Base-by-base conservation (phyloP, 2,329 filamentous ascomycete species). In the Emmonsiellopsis sp. region DNA sequence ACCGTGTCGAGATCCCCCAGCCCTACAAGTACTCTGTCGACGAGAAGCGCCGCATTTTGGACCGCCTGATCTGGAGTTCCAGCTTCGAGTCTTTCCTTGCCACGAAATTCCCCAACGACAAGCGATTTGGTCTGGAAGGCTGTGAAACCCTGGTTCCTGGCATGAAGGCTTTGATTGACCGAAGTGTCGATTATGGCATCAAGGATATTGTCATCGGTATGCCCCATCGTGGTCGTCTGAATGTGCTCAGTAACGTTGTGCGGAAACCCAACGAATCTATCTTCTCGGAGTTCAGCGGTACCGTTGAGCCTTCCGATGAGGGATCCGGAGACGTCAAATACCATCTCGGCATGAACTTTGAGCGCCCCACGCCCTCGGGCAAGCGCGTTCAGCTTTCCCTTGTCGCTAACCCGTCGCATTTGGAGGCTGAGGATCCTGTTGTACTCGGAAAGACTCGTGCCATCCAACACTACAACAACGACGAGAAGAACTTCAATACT, bases 131-230 rank as follows among this genome's bases (percentile, higher is more conserved):
- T 76, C 83, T 98, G 31, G 93, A 98, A 76, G 93, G 93, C 69
- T 95, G 91, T 67, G 93, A 98, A 74, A 92, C 89, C 54, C 81
- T 98, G 61, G 94, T 98, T 55, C 93, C 93, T 31, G 93, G 93
- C 71, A 98, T 98, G 93, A 98, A 98, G 80, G 93, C 93, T 52
- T 78, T 98, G 59, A 98, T 98, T 61, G 93, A 98, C 73, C 88
- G 93, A 67, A 96, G 91, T 68, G 93, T 98, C 63, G 93, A 98
- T 70, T 95, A 95, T 67, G 93, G 93, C 55, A 87, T 98, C 67
- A 97, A 97, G 79, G 93, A 98, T 68, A 97, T 98, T 65, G 88
- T 98, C 67, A 98, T 98, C 67, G 93, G 93, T 66, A 98, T 98
- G 93, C 93, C 93, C 61, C 93, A 98, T 74, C 90, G 93, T 82